Evolutionary conservation across 2,329 filamentous ascomycete species (phyloP), one percentile per base, ranked within the genome.

Genomic region (Cytospora mali): DNA sequence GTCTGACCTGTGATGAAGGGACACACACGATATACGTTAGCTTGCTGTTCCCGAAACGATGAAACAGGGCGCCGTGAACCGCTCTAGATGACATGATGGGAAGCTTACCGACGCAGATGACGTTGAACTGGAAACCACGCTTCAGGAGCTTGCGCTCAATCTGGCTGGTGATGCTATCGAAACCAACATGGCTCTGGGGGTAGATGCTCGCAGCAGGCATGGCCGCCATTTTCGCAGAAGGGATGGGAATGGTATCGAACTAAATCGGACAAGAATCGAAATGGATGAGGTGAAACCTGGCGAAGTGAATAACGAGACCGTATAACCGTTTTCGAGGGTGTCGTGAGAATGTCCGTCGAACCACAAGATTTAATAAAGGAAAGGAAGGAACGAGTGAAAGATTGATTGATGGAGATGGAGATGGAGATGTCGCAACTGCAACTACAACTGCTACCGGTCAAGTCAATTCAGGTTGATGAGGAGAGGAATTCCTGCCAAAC

Each of bases 61-160:
- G 28, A 18, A 13, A 14, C 13, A 18, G 21, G 33, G 14, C 4
- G 23, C 39, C 18, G 46, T 13, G 11, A 5, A 33, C 23, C 39
- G 4, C 31, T 10, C 25, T 46, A 52, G 42, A 48, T 33, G 50
- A 60, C 16, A 29, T 28, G 16, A 27, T 50, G 48, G 50, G 25
- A 59, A 67, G 89, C 94, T 78, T 85, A 98, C 95, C 95, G 78
- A 98, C 95, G 78, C 93, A 97, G 80, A 98, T 98, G 75, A 98
- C 90, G 79, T 99, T 99, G 88, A 99, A 99, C 81, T 99, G 95
- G 81, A 99, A 99, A 73, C 95, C 95, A 81, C 95, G 93, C 87
- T 99, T 99, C 82, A 99, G 80, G 76, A 98, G 90, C 90, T 99
- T 99, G 83, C 92, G 91, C 89, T 99, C 95, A 73, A 99, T 99